Evolutionary conservation across 352 stramenopile genomes (phyloP), one percentile per base, ranked within the genome.

Genomic region (Saprolegnia parasitica): DNA sequence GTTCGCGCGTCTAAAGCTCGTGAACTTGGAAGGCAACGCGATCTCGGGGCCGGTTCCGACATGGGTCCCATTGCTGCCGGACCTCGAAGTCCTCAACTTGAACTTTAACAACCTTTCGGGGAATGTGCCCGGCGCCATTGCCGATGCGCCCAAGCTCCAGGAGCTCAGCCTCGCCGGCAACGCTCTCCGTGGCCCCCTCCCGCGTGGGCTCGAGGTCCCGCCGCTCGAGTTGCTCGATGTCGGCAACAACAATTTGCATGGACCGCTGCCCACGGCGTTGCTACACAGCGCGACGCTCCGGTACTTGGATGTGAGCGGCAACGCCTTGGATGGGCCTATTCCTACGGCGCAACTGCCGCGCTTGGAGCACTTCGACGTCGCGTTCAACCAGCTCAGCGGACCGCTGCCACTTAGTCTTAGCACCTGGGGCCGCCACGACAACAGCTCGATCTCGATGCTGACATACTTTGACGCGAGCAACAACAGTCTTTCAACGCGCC

Each of bases 121-220:
- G 8, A 0, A 18, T 11, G 20, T 68, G 15, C 62, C 46, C 4
- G 32, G 0, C 0, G 11, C 11, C 4, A 62, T 68, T 37, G 23
- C 42, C 37, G 62, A 68, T 2, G 47, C 50, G 8, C 15, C 18
- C 26, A 20, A 39, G 21, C 29, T 68, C 18, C 6, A 37, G 10
- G 62, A 68, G 62, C 62, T 68, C n/a, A 68, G 62, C 35, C 50
- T 68, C n/a, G 29, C 15, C 29, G 20, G 47, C 16, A 68, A 68
- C 23, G 15, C 13, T 15, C 40, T 68, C 11, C 10, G 16, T 23
- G 62, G 62, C 29, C 6, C 20, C 3, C 15, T 68, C 11, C 47
- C 50, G 21, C 21, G 39, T n/a, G n/a, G 18, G 23, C 18, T 68
- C 13, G 42, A 57, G 4, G 21, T 68, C 37, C 46, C 47, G 18